phyloP scores from a whole-genome alignment of 2,329 filamentous ascomycete species.

The Fusarium sp. region DNA sequence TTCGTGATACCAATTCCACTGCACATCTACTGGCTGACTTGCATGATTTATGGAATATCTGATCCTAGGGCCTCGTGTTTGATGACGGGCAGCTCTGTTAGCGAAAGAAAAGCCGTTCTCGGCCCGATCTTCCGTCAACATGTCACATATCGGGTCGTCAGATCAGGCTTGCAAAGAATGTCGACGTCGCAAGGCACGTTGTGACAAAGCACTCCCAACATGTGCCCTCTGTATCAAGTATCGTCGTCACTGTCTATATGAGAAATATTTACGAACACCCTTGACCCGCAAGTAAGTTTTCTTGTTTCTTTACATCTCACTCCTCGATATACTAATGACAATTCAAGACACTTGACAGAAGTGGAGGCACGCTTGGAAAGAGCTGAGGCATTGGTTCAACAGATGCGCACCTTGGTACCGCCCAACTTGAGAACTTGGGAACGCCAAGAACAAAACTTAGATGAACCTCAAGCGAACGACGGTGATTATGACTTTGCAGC shows the following conservation, averaged over 20 bases:
- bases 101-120: background rate
- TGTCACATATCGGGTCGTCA: constrained; percentile 44
- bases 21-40: no score
- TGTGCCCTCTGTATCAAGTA: constrained; percentile 61
- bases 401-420: constrained; percentile 51
- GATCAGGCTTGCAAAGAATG: constrained; percentile 61
- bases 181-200: constrained; percentile 58
- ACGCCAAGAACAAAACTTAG: background rate
- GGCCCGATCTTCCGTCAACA: constrained; percentile 16
- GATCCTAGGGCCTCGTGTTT: background rate
- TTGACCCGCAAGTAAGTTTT: constrained; percentile 61
- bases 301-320: background rate
- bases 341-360: constrained; percentile 58
- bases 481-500: constrained; percentile 37
- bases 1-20: background rate
- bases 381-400: constrained; percentile 52
- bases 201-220: constrained; percentile 56
- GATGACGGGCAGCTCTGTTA: background rate
- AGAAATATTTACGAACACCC: constrained; percentile 64
- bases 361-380: constrained; percentile 60
- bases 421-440: constrained; percentile 45
- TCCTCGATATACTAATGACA: constrained; percentile 19
- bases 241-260: constrained; percentile 63
- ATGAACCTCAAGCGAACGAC: background rate
- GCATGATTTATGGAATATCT: no score